Base-by-base conservation (phyloP, 257 asterid genomes). In the Avicennia marina region DNA sequence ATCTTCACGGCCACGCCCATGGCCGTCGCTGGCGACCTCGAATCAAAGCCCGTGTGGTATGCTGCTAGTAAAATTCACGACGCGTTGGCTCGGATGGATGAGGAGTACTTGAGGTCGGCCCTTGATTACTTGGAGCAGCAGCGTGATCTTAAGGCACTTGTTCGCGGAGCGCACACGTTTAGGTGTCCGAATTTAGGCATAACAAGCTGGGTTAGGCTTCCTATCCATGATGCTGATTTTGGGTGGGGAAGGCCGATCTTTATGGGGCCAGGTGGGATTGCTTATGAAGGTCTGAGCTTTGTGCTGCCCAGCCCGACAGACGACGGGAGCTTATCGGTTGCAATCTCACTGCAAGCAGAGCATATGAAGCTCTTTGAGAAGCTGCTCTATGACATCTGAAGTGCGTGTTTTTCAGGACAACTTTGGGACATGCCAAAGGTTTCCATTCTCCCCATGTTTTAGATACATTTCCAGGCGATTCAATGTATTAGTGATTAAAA, bases 191-290 rank as follows among this genome's bases (percentile, higher is more conserved):
- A 87, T 61, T 78, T 84, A 9, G 95, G 89, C 62, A 75, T 87
- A 3, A 84, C 82, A 0, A 84, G 93, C 18, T 85, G 96, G 96
- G 84, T 65, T 7, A 65, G 87, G 76, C 68, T 84, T 18, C 95
- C 93, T 0, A 75, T 87, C 22, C 78, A 84, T 32, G 91, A 87
- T n/a, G 90, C 89, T 0, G 96, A 87, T 68, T 87, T 87, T 6
- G 91, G 96, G 0, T 87, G 94, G 94, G 96, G 94, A 0, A 50
- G 81, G 45, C 94, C 95, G 0, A 61, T 80, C 9, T 82, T 77
- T 40, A 79, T 80, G 89, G 95, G 94, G 0, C 93, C 94, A 0
- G 91, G 81, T 1, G 85, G 85, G 7, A 76, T 78, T 8, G 87
- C 87, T 0, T 84, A 57, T 19, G 96, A 87, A 78, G 95, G 95